Evolutionary conservation across 768 basidiomycete genomes (phyloP).

Genomic region (Trametes elegans): DNA sequence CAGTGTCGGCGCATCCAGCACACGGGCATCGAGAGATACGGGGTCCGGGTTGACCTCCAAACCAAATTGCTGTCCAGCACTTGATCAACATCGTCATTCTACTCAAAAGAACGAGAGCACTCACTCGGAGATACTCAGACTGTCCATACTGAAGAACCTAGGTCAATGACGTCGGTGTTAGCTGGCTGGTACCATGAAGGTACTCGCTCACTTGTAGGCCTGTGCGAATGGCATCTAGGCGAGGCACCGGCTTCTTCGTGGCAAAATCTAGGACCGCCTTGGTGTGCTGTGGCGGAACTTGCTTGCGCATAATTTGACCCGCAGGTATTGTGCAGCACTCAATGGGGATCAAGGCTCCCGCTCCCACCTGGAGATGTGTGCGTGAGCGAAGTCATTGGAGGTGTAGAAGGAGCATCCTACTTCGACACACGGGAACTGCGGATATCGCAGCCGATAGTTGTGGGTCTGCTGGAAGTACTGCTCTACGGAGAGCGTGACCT

Average conservation of each 20-base stretch:
- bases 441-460: slow-evolving; percentile 54
- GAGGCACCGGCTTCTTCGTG: slow-evolving; percentile 57
- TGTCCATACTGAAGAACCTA: slow-evolving; percentile 54
- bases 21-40: slow-evolving; percentile 59
- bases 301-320: slow-evolving; percentile 73
- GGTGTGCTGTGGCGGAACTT: slow-evolving; percentile 66
- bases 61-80: slow-evolving; percentile 60
- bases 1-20: slow-evolving; percentile 62
- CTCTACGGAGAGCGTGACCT: slow-evolving; percentile 57
- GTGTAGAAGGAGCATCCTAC: no score
- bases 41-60: slow-evolving; percentile 54
- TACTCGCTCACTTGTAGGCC: slow-evolving; percentile 55
- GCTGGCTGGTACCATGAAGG: slow-evolving; percentile 53
- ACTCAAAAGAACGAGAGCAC: slow-evolving; percentile 5
- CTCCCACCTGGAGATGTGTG: slow-evolving; percentile 46
- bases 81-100: no score
- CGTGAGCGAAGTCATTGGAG: no score
- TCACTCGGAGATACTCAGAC: slow-evolving; percentile 63
- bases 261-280: slow-evolving; percentile 64
- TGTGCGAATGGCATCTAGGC: slow-evolving; percentile 50
- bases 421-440: slow-evolving; percentile 67
- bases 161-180: background rate
- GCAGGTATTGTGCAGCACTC: slow-evolving; percentile 61
- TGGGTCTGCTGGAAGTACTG: slow-evolving; percentile 56
- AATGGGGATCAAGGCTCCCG: slow-evolving; percentile 61